Evolutionary conservation across 768 basidiomycete genomes (phyloP).

Genomic region (Galerina sulciceps): DNA sequence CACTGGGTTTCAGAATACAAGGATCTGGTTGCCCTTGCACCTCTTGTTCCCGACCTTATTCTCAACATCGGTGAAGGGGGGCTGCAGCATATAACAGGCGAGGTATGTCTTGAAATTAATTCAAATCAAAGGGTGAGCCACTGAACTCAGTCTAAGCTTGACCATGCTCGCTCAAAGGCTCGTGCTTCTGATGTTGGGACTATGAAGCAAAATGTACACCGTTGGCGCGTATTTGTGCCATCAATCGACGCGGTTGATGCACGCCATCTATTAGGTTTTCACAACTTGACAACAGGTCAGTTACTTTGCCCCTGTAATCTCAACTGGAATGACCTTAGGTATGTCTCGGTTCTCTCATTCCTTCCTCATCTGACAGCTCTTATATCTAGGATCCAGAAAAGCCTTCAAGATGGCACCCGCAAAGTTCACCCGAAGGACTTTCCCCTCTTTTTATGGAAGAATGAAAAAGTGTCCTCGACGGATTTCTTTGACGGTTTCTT

Average conservation of each 20-base stretch:
- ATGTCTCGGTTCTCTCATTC: not conserved
- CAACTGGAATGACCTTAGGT: constrained; percentile 2
- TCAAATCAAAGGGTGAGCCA: not conserved
- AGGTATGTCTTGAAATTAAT: not conserved
- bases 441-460: constrained; percentile 1
- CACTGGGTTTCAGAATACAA: constrained; percentile 4
- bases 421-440: not conserved
- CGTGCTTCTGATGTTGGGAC: not conserved
- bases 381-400: not conserved
- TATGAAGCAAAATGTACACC: constrained; percentile 5
- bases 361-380: not conserved
- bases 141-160: not conserved
- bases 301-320: not conserved
- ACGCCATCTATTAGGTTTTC: constrained; percentile 1
- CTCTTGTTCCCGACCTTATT: constrained; percentile 2
- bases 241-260: constrained; percentile 1
- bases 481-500: constrained; percentile 5
- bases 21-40: not conserved
- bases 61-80: constrained; percentile 3
- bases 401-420: not conserved
- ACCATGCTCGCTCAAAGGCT: constrained; percentile 4
- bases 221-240: not conserved
- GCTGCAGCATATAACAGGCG: not conserved
- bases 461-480: not conserved
- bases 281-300: not conserved